These are phyloP conservation scores for Penicillium turbatum DNA, from an alignment of 495 filamentous ascomycete species.

Conservation along the genomic window DNA sequence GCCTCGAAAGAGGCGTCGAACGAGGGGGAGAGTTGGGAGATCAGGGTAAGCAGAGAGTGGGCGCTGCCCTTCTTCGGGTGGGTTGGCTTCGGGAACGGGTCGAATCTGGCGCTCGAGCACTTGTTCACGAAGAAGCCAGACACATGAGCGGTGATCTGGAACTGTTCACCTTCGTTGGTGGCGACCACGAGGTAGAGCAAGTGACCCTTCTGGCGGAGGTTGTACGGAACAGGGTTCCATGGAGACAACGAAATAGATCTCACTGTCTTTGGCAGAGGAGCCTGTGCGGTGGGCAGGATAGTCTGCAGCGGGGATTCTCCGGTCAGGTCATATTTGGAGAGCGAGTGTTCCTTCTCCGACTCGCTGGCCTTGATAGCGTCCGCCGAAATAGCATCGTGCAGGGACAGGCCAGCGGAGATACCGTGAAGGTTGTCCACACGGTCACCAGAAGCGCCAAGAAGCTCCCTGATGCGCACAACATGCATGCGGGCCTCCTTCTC, in stretches of 20 bases:
- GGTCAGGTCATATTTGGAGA: conserved; percentile 71
- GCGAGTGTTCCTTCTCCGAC: conserved; percentile 51
- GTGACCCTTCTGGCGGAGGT: conserved; percentile 86
- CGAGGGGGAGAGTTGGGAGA: conserved; percentile 72
- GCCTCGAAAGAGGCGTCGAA: conserved; percentile 69
- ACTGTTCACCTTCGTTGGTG: conserved; percentile 87
- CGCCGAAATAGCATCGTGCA: conserved; percentile 71
- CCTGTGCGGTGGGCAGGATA: conserved; percentile 62
- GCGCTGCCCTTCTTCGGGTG: conserved; percentile 54
- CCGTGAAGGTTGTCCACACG: conserved; percentile 86
- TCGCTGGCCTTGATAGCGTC: conserved; percentile 37
- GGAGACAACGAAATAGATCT: conserved; percentile 83
- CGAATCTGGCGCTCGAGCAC: conserved; percentile 84
- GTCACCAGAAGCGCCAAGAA: conserved; percentile 87
- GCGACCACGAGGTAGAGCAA: conserved; percentile 84
- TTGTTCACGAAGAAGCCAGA: conserved; percentile 97
- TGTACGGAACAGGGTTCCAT: conserved; percentile 95
- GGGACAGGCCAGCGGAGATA: conserved; percentile 76
- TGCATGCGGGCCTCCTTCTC: conserved; percentile 98
- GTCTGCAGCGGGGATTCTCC: conserved; percentile 60
- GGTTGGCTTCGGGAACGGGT: conserved; percentile 67
- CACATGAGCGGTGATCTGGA: conserved; percentile 88
- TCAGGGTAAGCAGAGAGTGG: conserved; percentile 81
- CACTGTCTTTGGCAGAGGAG: conserved; percentile 75
- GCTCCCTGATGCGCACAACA: conserved; percentile 79